Evolutionary conservation across 2,329 filamentous ascomycete species (phyloP).

Genomic region (Trichoderma brevicompactum): DNA sequence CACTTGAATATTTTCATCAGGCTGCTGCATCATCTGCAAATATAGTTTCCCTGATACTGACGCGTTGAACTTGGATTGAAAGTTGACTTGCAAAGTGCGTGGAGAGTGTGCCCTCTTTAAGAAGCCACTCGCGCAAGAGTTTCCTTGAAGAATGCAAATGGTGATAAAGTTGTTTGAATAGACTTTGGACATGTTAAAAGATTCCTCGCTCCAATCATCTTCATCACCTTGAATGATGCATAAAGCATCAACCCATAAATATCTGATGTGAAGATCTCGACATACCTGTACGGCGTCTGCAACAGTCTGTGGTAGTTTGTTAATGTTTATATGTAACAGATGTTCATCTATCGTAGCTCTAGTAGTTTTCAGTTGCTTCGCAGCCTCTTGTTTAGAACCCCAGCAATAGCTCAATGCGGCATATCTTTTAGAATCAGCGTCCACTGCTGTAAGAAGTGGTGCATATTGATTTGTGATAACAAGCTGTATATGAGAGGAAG

Average conservation of each 20-base stretch:
- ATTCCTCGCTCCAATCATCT: neutral
- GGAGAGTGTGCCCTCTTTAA: neutral
- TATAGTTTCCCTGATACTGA: neutral
- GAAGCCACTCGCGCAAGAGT: neutral
- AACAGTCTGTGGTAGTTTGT: neutral
- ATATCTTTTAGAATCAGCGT: neutral
- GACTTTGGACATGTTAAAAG: neutral
- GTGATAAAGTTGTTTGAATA: neutral
- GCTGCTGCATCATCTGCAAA: neutral
- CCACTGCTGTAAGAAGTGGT: neutral
- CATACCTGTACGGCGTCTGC: neutral
- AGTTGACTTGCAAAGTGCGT: neutral
- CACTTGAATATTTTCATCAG: neutral
- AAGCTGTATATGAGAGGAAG: neutral
- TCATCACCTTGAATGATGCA: slow-evolving; percentile 1
- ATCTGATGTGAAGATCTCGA: neutral
- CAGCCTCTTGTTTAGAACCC: neutral
- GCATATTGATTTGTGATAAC: neutral
- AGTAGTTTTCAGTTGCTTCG: neutral
- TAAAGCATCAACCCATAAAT: neutral
- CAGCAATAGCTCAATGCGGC: neutral
- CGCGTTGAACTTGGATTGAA: neutral
- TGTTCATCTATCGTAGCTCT: neutral
- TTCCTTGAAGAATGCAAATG: neutral
- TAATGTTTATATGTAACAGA: neutral